These are phyloP conservation scores for Plasmodium billcollinsi DNA, from an alignment of 169 alveolate species.

Conservation along the genomic window DNA sequence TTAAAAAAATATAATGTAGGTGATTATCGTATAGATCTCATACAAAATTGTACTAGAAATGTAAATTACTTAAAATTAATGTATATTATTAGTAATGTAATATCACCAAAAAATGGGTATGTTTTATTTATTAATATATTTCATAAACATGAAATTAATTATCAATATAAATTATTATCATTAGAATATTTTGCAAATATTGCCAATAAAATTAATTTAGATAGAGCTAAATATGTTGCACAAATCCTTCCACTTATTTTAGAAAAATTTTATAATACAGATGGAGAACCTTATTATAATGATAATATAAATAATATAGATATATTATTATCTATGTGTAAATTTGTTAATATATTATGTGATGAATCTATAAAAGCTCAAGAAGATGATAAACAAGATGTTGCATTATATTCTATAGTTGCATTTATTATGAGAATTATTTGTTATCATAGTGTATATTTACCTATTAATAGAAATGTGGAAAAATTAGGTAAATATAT, in stretches of 20 bases:
- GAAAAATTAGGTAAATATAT: constrained; percentile 43
- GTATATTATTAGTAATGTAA: constrained; percentile 43
- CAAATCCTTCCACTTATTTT: constrained; percentile 63
- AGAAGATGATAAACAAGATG: constrained; percentile 75
- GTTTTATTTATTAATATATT: constrained; percentile 52
- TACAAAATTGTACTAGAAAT: constrained; percentile 66
- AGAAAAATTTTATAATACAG: constrained; percentile 66
- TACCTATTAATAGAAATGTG: constrained; percentile 60
- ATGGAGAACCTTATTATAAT: constrained; percentile 73
- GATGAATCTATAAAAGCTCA: constrained; percentile 71
- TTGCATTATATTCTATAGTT: constrained; percentile 74
- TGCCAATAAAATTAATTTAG: constrained; percentile 45
- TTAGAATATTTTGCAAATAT: constrained; percentile 73
- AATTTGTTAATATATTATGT: constrained; percentile 64
- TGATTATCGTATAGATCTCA: constrained; percentile 32
- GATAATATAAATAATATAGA: constrained; percentile 63
- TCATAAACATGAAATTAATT: constrained; percentile 46
- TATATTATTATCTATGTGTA: constrained; percentile 46
- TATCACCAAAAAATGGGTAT: constrained; percentile 74
- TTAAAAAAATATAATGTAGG: constrained; percentile 22
- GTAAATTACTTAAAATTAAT: constrained; percentile 57
- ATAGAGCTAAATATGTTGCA: constrained; percentile 76
- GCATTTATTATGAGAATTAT: constrained; percentile 74
- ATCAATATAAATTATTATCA: constrained; percentile 60
- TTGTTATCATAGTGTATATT: constrained; percentile 37